Percentiles rank a stretch among this genome's conserved stretches.
Conservation (phyloP, 2,329 filamentous ascomycete genomes). For the Emydomyces testavorans region DNA sequence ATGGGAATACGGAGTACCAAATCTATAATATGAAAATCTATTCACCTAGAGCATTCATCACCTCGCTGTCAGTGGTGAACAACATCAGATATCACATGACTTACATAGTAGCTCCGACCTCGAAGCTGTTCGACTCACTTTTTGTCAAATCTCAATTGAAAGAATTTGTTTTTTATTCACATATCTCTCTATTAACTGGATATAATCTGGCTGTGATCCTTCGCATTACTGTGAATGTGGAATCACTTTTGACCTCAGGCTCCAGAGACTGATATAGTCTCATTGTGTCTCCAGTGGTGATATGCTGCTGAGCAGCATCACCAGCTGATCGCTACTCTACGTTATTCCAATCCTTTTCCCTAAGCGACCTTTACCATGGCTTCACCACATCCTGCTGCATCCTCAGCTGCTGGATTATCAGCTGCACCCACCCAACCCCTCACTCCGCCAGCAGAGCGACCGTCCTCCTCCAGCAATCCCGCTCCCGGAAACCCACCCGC, state of each 20-base stretch:
- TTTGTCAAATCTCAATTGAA: background rate
- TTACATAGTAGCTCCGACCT: background rate
- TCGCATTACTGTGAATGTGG: background rate
- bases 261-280: background rate
- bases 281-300: background rate
- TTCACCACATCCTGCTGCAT: slow-evolving; percentile 12
- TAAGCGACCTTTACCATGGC: slow-evolving; percentile 4
- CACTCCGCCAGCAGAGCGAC: slow-evolving; percentile 35
- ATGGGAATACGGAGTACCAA: no score
- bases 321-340: background rate
- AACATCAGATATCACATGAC: no score
- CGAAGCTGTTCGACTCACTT: background rate
- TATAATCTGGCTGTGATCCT: background rate
- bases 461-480: slow-evolving; percentile 20
- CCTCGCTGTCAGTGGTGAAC: no score
- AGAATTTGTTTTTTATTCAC: background rate
- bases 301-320: slow-evolving; percentile 6
- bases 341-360: background rate
- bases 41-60: no score
- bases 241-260: background rate
- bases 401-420: slow-evolving; percentile 15
- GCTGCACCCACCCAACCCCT: slow-evolving; percentile 29
- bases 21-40: no score
- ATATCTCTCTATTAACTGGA: background rate
- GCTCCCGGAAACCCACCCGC: slow-evolving; percentile 16